A percentile compares a stretch with the other conserved stretches of the same genome.
These are phyloP conservation scores for Cryomyces antarcticus DNA, from an alignment of 495 filamentous ascomycete genomes.

Conservation along the genomic window DNA sequence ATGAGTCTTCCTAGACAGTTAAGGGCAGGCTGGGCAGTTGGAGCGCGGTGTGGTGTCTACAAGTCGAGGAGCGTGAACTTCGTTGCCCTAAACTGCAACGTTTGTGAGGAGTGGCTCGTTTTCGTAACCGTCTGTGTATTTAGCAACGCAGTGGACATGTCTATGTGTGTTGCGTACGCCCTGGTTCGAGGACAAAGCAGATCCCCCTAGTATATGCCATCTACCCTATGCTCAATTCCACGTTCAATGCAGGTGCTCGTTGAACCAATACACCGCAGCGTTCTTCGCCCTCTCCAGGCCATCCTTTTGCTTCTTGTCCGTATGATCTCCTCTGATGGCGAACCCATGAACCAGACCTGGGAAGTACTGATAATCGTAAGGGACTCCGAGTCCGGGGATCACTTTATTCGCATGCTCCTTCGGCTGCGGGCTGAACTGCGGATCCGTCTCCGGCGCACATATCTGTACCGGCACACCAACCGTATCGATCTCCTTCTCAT, in stretches of 20 bases:
- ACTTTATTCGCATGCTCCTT: slow-evolving; percentile 25
- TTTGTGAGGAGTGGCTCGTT: no score
- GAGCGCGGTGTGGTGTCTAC: no score
- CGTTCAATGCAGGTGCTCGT: not conserved
- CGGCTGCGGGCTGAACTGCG: slow-evolving; percentile 26
- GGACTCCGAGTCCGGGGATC: slow-evolving; percentile 22
- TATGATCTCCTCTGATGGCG: slow-evolving; percentile 24
- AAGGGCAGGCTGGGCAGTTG: no score
- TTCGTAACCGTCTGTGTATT: no score
- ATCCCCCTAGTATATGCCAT: no score
- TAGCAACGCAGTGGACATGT: no score
- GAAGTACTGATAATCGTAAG: slow-evolving; percentile 38
- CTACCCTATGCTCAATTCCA: not conserved
- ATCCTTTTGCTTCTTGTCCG: slow-evolving; percentile 21
- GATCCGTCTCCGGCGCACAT: slow-evolving; percentile 35
- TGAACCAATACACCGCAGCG: slow-evolving; percentile 2
- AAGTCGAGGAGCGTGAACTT: no score
- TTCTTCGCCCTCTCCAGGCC: slow-evolving; percentile 29
- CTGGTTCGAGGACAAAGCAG: no score
- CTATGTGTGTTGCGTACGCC: no score
- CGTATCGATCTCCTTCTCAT: slow-evolving; percentile 28
- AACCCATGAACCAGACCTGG: slow-evolving; percentile 32
- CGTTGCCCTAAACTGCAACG: no score
- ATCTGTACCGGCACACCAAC: slow-evolving; percentile 35
- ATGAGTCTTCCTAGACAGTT: no score